These are phyloP conservation scores for Cytidiella melzeri DNA, from an alignment of 768 basidiomycete genomes.

Conservation along the genomic window DNA sequence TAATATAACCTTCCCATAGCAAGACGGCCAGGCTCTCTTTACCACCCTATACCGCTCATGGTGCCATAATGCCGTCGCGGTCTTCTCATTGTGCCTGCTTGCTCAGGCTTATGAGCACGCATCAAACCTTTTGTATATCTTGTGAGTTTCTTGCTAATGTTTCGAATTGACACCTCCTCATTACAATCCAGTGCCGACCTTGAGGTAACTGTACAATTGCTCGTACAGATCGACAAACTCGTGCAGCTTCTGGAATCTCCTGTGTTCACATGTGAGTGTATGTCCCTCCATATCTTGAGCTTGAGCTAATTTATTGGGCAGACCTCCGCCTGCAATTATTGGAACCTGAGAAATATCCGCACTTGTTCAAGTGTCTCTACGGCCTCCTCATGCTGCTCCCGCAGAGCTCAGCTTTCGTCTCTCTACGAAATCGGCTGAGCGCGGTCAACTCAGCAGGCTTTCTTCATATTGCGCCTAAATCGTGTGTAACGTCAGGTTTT, in stretches of 20 bases:
- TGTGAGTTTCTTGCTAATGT: slow-evolving; percentile 44
- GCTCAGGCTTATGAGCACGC: slow-evolving; percentile 99
- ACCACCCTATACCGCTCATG: slow-evolving; percentile 93
- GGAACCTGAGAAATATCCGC: slow-evolving; percentile 94
- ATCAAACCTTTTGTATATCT: slow-evolving; percentile 90
- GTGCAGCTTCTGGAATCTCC: slow-evolving; percentile 98
- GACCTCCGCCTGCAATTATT: slow-evolving; percentile 88
- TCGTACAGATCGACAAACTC: slow-evolving; percentile 96
- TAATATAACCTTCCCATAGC: slow-evolving; percentile 31
- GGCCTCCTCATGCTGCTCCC: slow-evolving; percentile 95
- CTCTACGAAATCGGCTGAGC: slow-evolving; percentile 87
- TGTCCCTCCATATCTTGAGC: neutral
- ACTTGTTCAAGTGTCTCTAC: slow-evolving; percentile 96
- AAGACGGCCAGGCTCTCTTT: slow-evolving; percentile 96
- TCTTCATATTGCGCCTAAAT: slow-evolving; percentile 81
- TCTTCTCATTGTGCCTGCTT: slow-evolving; percentile 91
- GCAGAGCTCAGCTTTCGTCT: slow-evolving; percentile 94
- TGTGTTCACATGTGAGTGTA: slow-evolving; percentile 84
- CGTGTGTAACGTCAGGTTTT: slow-evolving; percentile 40
- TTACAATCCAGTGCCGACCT: slow-evolving; percentile 70
- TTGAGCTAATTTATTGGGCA: slow-evolving; percentile 22
- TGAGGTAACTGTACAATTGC: slow-evolving; percentile 90
- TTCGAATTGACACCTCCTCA: neutral
- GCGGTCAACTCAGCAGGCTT: slow-evolving; percentile 95
- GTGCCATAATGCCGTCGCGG: slow-evolving; percentile 98